These are phyloP conservation scores for Epichloe uncinata DNA, from an alignment of 2,329 filamentous ascomycete species.

Conservation along the genomic window DNA sequence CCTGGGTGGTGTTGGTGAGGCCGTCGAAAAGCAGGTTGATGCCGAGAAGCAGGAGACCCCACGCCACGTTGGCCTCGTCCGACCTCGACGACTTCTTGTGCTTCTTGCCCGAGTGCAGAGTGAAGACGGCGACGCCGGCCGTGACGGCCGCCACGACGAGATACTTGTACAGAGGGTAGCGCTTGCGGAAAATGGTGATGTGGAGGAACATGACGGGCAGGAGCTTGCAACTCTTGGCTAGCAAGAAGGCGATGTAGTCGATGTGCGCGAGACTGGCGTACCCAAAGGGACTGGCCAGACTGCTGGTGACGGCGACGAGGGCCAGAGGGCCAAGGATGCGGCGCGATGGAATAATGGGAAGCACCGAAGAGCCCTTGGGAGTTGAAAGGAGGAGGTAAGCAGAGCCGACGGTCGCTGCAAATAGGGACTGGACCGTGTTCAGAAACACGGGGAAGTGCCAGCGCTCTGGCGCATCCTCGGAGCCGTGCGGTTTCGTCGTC, in stretches of 20 bases:
- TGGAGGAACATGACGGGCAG: slow-evolving; percentile 98
- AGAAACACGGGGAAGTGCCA: slow-evolving; percentile 93
- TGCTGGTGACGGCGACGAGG: slow-evolving; percentile 76
- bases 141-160: slow-evolving; percentile 85
- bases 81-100: slow-evolving; percentile 33
- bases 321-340: slow-evolving; percentile 65
- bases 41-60: slow-evolving; percentile 70
- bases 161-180: slow-evolving; percentile 95
- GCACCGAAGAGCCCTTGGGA: slow-evolving; percentile 25
- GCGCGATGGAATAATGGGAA: slow-evolving; percentile 62
- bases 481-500: slow-evolving; percentile 78
- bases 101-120: slow-evolving; percentile 59
- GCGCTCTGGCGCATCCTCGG: slow-evolving; percentile 49
- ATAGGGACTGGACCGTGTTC: slow-evolving; percentile 87
- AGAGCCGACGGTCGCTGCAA: slow-evolving; percentile 72
- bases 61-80: slow-evolving; percentile 48
- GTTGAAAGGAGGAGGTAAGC: slow-evolving; percentile 64
- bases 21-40: slow-evolving; percentile 94
- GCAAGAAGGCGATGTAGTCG: slow-evolving; percentile 95
- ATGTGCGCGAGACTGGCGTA: slow-evolving; percentile 87
- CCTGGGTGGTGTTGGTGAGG: slow-evolving; percentile 90
- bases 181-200: slow-evolving; percentile 75
- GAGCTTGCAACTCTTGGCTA: slow-evolving; percentile 96
- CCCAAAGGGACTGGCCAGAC: slow-evolving; percentile 86
- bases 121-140: slow-evolving; percentile 86